Base-by-base conservation (phyloP, 345 rosid genomes). In the Lenwebbia sp. region DNA sequence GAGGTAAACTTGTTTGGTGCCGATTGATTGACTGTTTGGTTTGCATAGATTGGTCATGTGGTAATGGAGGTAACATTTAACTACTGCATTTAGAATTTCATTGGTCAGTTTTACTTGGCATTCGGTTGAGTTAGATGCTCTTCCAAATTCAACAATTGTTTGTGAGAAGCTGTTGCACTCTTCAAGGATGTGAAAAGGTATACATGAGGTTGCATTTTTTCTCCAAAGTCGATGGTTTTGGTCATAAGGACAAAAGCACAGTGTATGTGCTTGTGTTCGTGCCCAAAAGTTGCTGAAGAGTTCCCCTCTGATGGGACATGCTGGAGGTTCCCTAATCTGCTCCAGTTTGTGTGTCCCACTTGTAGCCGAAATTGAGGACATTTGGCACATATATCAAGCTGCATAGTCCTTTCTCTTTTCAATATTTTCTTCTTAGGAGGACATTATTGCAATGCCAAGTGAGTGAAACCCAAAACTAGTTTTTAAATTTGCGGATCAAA, bases 1-100 rank as follows among this genome's bases (percentile, higher is more conserved):
- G 99, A 98, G 98, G 99, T 96, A 90, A 86, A 53, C 51, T 55
- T 23, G 14, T 62, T 40, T 26, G 37, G 37, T 23, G 12, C 37
- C 6, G 13, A 37, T 70, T 22, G 41, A 70, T 70, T 33, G 78
- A 70, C 25, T 70, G 44, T 70, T 44, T 44, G 22, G 28, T 30
- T 70, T 70, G 25, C 78, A 70, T 70, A 70, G 21, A 33, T 44
- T 33, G 37, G 49, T 40, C 37, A 13, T 54, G 83, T 54, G 83
- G 14, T 86, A 19, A 74, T n/a, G 44, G 78, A 19, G 78, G 44
- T 37, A 19, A 33, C 47, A 7, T 10, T 62, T 30, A 30, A 15
- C 41, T 15, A 15, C 22, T 30, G 75, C 75, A 33, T 70, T 70
- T 19, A 70, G 44, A 70, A 70, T 17, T 70, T 11, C 13, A 19